Percentiles rank a stretch among this genome's conserved stretches.
phyloP scores from a whole-genome alignment of 352 stramenopile species.

The Phytophthora uliginosa region DNA sequence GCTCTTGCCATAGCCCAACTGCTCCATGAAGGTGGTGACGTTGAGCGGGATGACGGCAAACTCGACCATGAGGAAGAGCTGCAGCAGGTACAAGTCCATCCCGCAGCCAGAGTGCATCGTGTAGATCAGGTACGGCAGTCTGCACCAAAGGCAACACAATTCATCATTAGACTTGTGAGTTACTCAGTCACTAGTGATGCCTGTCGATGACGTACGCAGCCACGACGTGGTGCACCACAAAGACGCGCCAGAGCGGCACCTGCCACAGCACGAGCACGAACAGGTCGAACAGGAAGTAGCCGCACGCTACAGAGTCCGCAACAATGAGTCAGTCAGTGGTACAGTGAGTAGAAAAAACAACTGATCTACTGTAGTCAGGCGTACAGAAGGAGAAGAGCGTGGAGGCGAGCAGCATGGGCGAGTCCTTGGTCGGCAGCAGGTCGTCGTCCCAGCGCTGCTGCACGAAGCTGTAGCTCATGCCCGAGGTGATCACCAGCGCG shows the following conservation, averaged over 20 bases:
- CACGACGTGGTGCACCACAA: slow-evolving; percentile 84
- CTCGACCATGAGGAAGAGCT: slow-evolving; percentile 88
- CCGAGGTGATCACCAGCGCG: slow-evolving; percentile 68
- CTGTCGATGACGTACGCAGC: slow-evolving; percentile 64
- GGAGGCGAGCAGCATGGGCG: slow-evolving; percentile 50
- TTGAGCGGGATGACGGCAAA: slow-evolving; percentile 88
- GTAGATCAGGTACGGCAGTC: slow-evolving; percentile 86
- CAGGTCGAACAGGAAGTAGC: slow-evolving; percentile 88
- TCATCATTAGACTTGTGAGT: too few relatives aligned
- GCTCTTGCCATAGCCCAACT: slow-evolving; percentile 78
- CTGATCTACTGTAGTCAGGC: slow-evolving; percentile 23
- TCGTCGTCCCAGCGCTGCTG: slow-evolving; percentile 75
- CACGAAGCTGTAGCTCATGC: slow-evolving; percentile 70
- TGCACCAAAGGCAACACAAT: slow-evolving; percentile 24
- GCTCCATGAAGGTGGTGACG: slow-evolving; percentile 82
- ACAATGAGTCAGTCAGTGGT: neutral
- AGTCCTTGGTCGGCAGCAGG: slow-evolving; percentile 65
- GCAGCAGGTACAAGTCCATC: slow-evolving; percentile 84
- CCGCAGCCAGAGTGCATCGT: slow-evolving; percentile 80
- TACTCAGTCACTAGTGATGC: too few relatives aligned
- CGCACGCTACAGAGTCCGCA: slow-evolving; percentile 55
- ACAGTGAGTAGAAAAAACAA: too few relatives aligned
- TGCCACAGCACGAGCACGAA: slow-evolving; percentile 78
- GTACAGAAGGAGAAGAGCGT: slow-evolving; percentile 86
- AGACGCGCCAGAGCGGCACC: slow-evolving; percentile 83